Percentiles rank a stretch among this genome's conserved stretches.
phyloP scores from a whole-genome alignment of 2,329 filamentous ascomycete genomes.

The Epichloe baconii region DNA sequence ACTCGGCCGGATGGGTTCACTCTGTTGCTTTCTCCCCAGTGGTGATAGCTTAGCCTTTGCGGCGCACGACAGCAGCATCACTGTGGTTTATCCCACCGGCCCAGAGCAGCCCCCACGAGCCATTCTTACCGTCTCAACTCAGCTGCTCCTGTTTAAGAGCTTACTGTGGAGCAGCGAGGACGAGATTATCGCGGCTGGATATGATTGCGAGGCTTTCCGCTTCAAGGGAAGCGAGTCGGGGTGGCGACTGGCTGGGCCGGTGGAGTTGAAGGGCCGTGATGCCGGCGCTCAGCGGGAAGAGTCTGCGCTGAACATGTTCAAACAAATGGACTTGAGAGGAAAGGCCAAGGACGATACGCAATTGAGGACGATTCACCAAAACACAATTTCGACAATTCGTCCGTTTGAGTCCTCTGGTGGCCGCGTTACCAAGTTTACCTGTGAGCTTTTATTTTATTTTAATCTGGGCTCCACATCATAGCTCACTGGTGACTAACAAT shows the following conservation, averaged over 20 bases:
- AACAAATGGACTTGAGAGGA: conserved; percentile 96
- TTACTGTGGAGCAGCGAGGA: conserved; percentile 84
- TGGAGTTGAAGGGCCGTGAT: conserved; percentile 61
- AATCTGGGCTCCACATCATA: background rate
- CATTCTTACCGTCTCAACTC: conserved; percentile 81
- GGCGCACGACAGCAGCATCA: conserved; percentile 91
- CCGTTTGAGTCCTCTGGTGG: conserved; percentile 55
- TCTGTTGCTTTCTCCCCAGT: conserved; percentile 79
- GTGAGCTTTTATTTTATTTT: conserved; percentile 44
- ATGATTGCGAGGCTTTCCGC: conserved; percentile 81
- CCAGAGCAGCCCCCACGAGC: conserved; percentile 83
- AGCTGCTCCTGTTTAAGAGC: conserved; percentile 83
- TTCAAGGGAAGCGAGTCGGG: conserved; percentile 67
- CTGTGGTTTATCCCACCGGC: conserved; percentile 84
- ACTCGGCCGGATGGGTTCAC: conserved; percentile 94
- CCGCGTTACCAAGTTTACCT: conserved; percentile 68
- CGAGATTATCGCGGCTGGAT: conserved; percentile 90
- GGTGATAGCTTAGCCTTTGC: conserved; percentile 90
- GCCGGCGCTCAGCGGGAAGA: conserved; percentile 61
- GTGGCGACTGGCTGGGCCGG: conserved; percentile 71
- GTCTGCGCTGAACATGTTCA: conserved; percentile 94
- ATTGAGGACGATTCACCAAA: conserved; percentile 91
- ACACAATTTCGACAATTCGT: conserved; percentile 80
- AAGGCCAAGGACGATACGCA: conserved; percentile 86
- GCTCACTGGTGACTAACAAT: conserved; percentile 14